Evolutionary conservation across 148 eudicot species (phyloP).

Genomic region (Nepenthes gracilis): DNA sequence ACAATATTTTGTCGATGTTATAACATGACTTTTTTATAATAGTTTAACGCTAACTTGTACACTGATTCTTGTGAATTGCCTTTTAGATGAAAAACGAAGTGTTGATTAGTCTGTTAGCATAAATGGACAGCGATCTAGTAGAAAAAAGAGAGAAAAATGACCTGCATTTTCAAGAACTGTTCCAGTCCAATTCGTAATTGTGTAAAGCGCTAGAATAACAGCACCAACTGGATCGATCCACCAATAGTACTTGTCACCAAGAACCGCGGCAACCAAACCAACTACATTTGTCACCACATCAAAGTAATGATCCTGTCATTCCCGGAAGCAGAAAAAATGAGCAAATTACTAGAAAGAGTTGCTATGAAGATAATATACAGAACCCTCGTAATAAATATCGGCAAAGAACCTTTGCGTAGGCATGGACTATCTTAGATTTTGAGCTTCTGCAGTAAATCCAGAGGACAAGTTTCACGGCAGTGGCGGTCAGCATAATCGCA

Average conservation of each 20-base stretch:
- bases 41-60: too few species aligned
- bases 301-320: slow-evolving; percentile 61
- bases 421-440: slow-evolving; percentile 60
- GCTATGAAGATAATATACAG: background rate
- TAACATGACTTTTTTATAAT: too few species aligned
- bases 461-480: slow-evolving; percentile 43
- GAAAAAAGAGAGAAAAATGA: background rate
- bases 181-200: slow-evolving; percentile 65
- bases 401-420: slow-evolving; percentile 53
- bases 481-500: slow-evolving; percentile 52
- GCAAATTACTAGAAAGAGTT: background rate
- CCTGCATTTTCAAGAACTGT: slow-evolving; percentile 81
- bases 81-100: too few species aligned
- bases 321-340: background rate
- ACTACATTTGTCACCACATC: slow-evolving; percentile 74
- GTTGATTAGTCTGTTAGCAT: too few species aligned
- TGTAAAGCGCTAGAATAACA: slow-evolving; percentile 47
- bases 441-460: slow-evolving; percentile 68
- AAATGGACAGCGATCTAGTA: too few species aligned
- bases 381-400: background rate
- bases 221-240: slow-evolving; percentile 80
- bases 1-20: too few species aligned
- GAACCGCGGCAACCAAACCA: slow-evolving; percentile 62
- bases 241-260: slow-evolving; percentile 60
- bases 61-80: too few species aligned